phyloP scores from a whole-genome alignment of 139 green algal species.

The Asterochloris erici region DNA sequence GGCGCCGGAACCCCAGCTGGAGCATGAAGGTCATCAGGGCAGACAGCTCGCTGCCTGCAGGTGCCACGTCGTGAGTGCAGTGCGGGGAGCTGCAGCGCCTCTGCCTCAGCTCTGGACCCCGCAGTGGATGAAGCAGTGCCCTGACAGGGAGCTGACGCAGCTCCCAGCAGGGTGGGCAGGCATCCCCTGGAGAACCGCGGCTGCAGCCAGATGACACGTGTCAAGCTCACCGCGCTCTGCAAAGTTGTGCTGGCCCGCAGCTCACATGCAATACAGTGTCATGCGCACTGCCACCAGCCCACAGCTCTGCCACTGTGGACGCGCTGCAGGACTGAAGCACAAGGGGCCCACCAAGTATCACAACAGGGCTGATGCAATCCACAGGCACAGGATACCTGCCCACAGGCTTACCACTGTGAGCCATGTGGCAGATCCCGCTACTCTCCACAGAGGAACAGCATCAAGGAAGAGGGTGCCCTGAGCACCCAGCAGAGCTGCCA shows the following conservation, averaged over 20 bases:
- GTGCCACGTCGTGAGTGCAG: not conserved
- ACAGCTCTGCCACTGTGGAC: too few species aligned
- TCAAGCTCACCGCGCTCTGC: not conserved
- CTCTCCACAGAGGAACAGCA: not conserved
- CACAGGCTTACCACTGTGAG: too few species aligned
- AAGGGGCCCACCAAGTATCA: too few species aligned
- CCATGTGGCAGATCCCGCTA: not conserved
- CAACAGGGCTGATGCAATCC: too few species aligned
- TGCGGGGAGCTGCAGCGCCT: too few species aligned
- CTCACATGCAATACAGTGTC: too few species aligned
- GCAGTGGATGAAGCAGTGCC: not conserved
- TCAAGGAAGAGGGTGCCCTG: not conserved
- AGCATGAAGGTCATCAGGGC: slow-evolving; percentile 76
- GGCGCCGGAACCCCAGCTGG: slow-evolving; percentile 75
- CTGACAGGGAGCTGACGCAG: not conserved
- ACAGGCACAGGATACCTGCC: too few species aligned
- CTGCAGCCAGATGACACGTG: not conserved
- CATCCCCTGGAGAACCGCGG: not conserved
- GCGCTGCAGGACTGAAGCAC: too few species aligned
- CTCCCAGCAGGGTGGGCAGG: not conserved
- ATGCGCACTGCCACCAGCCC: too few species aligned
- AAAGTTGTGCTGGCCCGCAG: not conserved
- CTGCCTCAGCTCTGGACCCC: not conserved
- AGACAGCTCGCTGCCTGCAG: slow-evolving; percentile 40
- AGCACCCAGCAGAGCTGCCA: not conserved